These are phyloP conservation scores for Fusarium tupiense DNA, from an alignment of 2,329 filamentous ascomycete genomes.

Conservation along the genomic window DNA sequence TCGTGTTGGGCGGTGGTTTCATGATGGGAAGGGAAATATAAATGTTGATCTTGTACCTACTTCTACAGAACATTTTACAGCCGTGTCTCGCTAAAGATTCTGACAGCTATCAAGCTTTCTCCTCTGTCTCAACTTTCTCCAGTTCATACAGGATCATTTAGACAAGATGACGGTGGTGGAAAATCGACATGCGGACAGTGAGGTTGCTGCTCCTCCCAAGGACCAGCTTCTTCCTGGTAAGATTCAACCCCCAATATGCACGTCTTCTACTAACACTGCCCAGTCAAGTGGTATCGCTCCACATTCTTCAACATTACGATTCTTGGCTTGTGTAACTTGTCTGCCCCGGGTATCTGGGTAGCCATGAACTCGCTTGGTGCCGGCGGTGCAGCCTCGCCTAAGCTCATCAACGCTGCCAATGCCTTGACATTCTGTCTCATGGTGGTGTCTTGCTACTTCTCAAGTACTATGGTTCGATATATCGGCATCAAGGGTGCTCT, in stretches of 20 bases:
- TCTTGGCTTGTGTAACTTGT: slow-evolving; percentile 75
- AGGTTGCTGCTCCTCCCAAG: slow-evolving; percentile 41
- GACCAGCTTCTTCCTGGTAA: slow-evolving; percentile 46
- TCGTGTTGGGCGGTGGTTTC: not conserved
- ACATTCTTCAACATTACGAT: slow-evolving; percentile 79
- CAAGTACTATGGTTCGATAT: slow-evolving; percentile 69
- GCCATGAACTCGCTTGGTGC: slow-evolving; percentile 79
- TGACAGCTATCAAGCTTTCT: not conserved
- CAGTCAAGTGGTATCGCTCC: slow-evolving; percentile 75
- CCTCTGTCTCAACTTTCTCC: not conserved
- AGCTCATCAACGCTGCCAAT: slow-evolving; percentile 76
- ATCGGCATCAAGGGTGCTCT: slow-evolving; percentile 77
- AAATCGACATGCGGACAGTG: slow-evolving; percentile 36
- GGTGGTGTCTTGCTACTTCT: slow-evolving; percentile 75
- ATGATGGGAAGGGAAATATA: slow-evolving; percentile 29
- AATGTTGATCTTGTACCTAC: slow-evolving; percentile 21
- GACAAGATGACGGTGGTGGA: slow-evolving; percentile 24
- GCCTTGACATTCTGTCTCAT: slow-evolving; percentile 77
- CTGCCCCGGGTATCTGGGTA: slow-evolving; percentile 76
- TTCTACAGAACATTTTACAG: not conserved
- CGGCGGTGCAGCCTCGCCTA: slow-evolving; percentile 71
- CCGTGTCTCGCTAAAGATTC: not conserved
- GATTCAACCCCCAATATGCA: not conserved
- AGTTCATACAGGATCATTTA: not conserved
- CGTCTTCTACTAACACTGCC: not conserved